Evolutionary conservation across 805 yeast species (phyloP), one percentile per base, ranked within the genome.

Genomic region (Lachancea kluyveri): DNA sequence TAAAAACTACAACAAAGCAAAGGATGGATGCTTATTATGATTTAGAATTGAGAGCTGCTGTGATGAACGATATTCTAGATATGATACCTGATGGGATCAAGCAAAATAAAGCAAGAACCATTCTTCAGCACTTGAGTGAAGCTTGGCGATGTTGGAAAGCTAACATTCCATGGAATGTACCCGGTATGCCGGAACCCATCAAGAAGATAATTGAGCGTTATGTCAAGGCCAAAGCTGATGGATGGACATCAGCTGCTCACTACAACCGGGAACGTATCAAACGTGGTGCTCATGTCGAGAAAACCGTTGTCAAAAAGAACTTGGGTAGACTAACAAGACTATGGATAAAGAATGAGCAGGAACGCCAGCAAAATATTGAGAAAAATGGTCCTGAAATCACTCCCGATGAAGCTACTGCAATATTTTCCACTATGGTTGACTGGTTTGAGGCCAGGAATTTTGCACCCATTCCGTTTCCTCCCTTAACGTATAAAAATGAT

Each of bases 131-230:
- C 58, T 66, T 92, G 36, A 83, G 94, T 52, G 98, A 92, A 57
- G 98, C 98, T 0, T 92, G 99, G 99, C 67, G 98, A 54, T 92
- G 97, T 56, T 92, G 99, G 99, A 92, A 92, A 56, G 98, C 98
- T 3, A 90, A 92, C 51, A 81, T 92, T 37, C 95, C 96, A 0
- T 92, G 97, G 97, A 78, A 85, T 45, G 97, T 92, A 10, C 95
- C 95, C 1, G 97, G 97, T 0, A 65, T 92, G 60, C 98, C 99
- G 2, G 81, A 72, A 32, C 96, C 96, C 0, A 74, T 92, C 16
- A 92, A 79, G 43, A 73, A 75, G 26, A 84, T 92, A 22, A 88
- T 92, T 39, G 80, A 84, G 50, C 72, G 95, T 26, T 92, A 92
- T 49, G 79, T 92, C 29, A 80, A 86, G 49, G 95, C 96, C 1